Percentiles rank a stretch among this genome's conserved stretches.
phyloP scores from a whole-genome alignment of 2,329 filamentous ascomycete species.

The Fusarium continuum region DNA sequence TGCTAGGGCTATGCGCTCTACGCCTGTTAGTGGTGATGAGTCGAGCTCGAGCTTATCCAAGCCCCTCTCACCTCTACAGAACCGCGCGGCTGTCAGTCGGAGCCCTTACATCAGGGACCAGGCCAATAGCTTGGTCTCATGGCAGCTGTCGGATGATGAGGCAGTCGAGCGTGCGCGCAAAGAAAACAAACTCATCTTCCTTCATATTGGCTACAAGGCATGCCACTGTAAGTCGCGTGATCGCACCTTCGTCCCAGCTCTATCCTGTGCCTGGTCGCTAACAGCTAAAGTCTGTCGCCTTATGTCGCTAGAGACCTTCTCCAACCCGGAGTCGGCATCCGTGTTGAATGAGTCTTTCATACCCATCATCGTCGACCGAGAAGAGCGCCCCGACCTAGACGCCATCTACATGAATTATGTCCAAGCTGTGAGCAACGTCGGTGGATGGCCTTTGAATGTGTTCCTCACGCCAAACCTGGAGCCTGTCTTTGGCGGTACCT shows the following conservation, averaged over 20 bases:
- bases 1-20: constrained; percentile 47
- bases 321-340: constrained; percentile 79
- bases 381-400: constrained; percentile 93
- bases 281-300: constrained; percentile 76
- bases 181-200: constrained; percentile 88
- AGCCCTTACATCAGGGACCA: constrained; percentile 75
- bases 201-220: constrained; percentile 94
- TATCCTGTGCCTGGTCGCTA: constrained; percentile 21
- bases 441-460: constrained; percentile 96
- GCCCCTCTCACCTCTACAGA: constrained; percentile 45
- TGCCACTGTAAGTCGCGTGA: constrained; percentile 80
- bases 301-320: constrained; percentile 92
- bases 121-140: constrained; percentile 83
- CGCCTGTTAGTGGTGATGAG: constrained; percentile 37
- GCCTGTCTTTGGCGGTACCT: constrained; percentile 95
- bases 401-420: constrained; percentile 99
- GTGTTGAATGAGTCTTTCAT: constrained; percentile 89
- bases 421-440: constrained; percentile 87
- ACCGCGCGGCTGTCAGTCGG: constrained; percentile 50
- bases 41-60: constrained; percentile 24
- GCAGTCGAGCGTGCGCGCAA: constrained; percentile 79
- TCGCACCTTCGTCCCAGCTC: not conserved
- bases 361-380: constrained; percentile 90
- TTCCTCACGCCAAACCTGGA: constrained; percentile 93
- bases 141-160: constrained; percentile 87